phyloP scores from a whole-genome alignment of 169 alveolate genomes.

The Plasmodium fragile region DNA sequence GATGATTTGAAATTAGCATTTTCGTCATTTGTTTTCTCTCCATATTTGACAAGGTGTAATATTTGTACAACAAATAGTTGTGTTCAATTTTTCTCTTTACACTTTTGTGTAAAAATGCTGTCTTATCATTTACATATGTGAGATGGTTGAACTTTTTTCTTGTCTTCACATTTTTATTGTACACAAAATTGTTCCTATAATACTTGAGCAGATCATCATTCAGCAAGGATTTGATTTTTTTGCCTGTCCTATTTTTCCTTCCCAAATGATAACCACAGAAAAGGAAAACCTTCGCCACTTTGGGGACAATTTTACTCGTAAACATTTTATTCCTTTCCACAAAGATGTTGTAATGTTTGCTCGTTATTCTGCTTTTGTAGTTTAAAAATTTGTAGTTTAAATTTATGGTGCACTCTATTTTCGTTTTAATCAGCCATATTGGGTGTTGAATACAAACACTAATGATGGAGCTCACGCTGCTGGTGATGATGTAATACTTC shows the following conservation, averaged over 20 bases:
- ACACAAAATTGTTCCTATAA: constrained; percentile 44
- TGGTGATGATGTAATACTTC: constrained; percentile 59
- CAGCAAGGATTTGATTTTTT: constrained; percentile 5
- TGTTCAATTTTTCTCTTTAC: constrained; percentile 56
- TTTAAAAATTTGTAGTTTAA: constrained; percentile 68
- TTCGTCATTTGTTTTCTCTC: constrained; percentile 45
- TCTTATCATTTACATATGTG: constrained; percentile 19
- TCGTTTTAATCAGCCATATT: constrained; percentile 59
- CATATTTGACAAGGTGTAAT: constrained; percentile 47
- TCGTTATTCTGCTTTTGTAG: constrained; percentile 53
- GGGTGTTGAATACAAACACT: constrained; percentile 62
- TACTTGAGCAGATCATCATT: background rate
- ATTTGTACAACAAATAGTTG: constrained; percentile 51
- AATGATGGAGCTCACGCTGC: constrained; percentile 65
- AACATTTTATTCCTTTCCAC: constrained; percentile 10
- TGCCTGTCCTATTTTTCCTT: background rate
- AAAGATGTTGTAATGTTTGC: constrained; percentile 43
- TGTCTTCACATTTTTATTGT: constrained; percentile 34
- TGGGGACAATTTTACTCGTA: background rate
- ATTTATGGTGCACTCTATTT: constrained; percentile 74
- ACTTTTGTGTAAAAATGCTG: background rate
- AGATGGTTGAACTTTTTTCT: constrained; percentile 31
- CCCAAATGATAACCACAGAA: background rate
- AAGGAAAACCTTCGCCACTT: background rate
- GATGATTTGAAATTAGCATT: constrained; percentile 8